A percentile compares a stretch with the other conserved stretches of the same genome.
Evolutionary conservation across 2,329 filamentous ascomycete genomes (phyloP).

Genomic region (Fusarium dimerum): DNA sequence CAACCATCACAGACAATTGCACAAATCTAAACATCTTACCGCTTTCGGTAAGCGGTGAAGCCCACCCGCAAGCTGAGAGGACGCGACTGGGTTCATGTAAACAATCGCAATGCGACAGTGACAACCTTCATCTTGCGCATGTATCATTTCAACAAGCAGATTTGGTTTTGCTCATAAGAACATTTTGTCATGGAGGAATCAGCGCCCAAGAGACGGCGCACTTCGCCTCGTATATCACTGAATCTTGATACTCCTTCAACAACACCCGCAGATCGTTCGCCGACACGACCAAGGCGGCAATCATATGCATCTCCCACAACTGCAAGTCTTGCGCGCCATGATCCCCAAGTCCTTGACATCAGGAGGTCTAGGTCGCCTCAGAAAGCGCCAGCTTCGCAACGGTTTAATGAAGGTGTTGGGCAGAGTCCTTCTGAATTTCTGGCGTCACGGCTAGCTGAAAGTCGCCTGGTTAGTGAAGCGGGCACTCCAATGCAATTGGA

Average conservation of each 20-base stretch:
- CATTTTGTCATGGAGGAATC: conserved; percentile 48
- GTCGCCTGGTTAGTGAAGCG: conserved; percentile 25
- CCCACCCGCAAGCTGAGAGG: conserved; percentile 14
- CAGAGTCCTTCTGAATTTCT: conserved; percentile 30
- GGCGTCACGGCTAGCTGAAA: conserved; percentile 33
- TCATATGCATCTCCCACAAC: conserved; percentile 70
- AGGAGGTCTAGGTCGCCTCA: conserved; percentile 40
- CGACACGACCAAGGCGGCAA: conserved; percentile 40
- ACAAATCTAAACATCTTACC: conserved; percentile 2
- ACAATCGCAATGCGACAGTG: conserved; percentile 27
- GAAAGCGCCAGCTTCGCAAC: conserved; percentile 22
- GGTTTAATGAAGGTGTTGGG: conserved; percentile 22
- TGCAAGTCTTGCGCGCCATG: conserved; percentile 61
- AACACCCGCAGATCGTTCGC: conserved; percentile 27
- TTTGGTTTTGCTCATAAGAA: neutral
- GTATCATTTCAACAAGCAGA: neutral
- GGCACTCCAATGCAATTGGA: conserved; percentile 16
- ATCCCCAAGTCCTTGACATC: conserved; percentile 58
- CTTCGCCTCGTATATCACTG: conserved; percentile 49
- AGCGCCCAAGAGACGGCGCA: conserved; percentile 65
- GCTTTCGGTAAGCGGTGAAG: conserved; percentile 26
- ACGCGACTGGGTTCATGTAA: conserved; percentile 30
- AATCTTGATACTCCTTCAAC: conserved; percentile 20
- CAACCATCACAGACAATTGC: neutral
- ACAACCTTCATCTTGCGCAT: conserved; percentile 7